These are phyloP conservation scores for Kazachstania kunashirensis DNA, from an alignment of 805 yeast species.

Conservation along the genomic window DNA sequence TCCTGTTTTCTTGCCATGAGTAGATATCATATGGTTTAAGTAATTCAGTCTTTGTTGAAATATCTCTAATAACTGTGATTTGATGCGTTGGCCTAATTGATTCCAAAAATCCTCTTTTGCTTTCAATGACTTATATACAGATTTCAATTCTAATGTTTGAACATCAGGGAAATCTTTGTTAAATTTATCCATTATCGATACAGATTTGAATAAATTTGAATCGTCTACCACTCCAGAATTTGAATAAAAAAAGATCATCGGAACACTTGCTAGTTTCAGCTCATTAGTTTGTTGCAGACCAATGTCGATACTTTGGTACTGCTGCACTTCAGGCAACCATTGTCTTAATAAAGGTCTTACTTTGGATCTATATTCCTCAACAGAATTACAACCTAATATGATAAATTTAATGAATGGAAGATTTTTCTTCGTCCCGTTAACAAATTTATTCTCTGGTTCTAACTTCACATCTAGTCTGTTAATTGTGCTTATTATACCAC, in stretches of 20 bases:
- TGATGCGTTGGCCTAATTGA: constrained; percentile 18
- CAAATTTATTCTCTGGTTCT: constrained; percentile 10
- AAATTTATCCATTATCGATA: constrained; percentile 25
- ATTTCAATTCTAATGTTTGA: constrained; percentile 23
- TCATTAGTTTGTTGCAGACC: background rate
- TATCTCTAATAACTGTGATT: constrained; percentile 16
- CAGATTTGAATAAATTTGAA: constrained; percentile 26
- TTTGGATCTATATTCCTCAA: constrained; percentile 69
- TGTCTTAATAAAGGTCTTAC: constrained; percentile 74
- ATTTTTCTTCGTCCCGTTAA: background rate
- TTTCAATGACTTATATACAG: constrained; percentile 27
- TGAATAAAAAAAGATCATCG: constrained; percentile 23
- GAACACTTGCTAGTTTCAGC: constrained; percentile 5
- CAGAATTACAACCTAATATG: constrained; percentile 52
- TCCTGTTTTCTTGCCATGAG: background rate
- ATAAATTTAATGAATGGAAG: constrained; percentile 51
- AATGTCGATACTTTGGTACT: constrained; percentile 1
- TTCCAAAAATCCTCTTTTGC: constrained; percentile 27
- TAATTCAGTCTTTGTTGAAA: constrained; percentile 19
- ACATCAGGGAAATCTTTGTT: constrained; percentile 26
- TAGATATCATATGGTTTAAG: constrained; percentile 8
- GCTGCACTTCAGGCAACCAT: constrained; percentile 48
- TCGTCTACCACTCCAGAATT: constrained; percentile 24
- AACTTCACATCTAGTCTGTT: constrained; percentile 17
- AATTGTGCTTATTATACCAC: constrained; percentile 21